Percentiles rank a stretch among this genome's conserved stretches.
Conservation (phyloP, 2,329 filamentous ascomycete species). For the Eutypa lata region DNA sequence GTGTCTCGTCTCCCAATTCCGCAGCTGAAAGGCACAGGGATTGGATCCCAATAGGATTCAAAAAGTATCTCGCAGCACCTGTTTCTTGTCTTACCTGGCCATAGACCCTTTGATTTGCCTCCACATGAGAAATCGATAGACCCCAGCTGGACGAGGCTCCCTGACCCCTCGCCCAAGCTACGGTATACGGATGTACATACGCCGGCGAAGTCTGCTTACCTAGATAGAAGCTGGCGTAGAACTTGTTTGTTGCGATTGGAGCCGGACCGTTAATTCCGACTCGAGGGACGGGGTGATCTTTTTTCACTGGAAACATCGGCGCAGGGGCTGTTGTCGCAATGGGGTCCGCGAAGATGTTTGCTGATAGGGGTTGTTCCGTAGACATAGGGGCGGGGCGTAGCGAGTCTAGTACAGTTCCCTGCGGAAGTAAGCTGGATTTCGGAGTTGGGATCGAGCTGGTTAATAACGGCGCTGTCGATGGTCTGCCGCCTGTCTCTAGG, state of each 20-base stretch:
- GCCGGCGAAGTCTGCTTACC: constrained; percentile 65
- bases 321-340: constrained; percentile 52
- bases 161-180: constrained; percentile 64
- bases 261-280: constrained; percentile 43
- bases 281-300: constrained; percentile 58
- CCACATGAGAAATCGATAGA: constrained; percentile 71
- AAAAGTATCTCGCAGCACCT: constrained; percentile 67
- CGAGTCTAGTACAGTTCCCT: constrained; percentile 9
- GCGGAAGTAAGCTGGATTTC: constrained; percentile 29
- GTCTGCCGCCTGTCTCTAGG: constrained; percentile 25
- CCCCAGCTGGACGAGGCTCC: constrained; percentile 69
- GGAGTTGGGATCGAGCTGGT: constrained; percentile 34
- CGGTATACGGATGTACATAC: constrained; percentile 73
- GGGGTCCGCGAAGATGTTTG: constrained; percentile 54
- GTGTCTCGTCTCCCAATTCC: constrained; percentile 64
- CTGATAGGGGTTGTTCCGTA: constrained; percentile 14
- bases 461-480: constrained; percentile 22
- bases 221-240: constrained; percentile 78
- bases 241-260: constrained; percentile 73
- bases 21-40: constrained; percentile 75
- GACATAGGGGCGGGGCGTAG: constrained; percentile 22
- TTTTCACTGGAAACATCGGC: constrained; percentile 40
- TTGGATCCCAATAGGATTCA: constrained; percentile 79
- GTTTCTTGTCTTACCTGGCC: constrained; percentile 55
- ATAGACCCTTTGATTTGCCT: constrained; percentile 63